phyloP scores from a whole-genome alignment of 352 stramenopile genomes.

The Phytopythium sindhum region DNA sequence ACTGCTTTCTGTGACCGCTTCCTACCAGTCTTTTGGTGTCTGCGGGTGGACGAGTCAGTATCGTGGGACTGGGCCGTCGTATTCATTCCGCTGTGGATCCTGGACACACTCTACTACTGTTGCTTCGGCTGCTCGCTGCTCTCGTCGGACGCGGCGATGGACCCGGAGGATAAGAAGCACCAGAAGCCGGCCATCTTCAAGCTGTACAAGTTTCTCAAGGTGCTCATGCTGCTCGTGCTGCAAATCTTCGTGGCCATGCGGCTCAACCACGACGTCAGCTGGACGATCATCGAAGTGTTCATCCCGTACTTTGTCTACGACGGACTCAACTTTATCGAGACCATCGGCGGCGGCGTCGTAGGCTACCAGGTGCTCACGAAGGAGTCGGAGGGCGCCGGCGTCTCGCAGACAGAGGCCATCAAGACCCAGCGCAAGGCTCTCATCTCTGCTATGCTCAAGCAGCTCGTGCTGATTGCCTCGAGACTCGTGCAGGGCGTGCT shows the following conservation, averaged over 20 bases:
- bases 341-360: constrained; percentile 46
- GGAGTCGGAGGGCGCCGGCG: constrained; percentile 65
- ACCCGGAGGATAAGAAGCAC: constrained; percentile 57
- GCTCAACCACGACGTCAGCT: constrained; percentile 66
- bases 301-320: constrained; percentile 84
- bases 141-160: constrained; percentile 37
- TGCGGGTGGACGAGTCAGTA: constrained; percentile 71
- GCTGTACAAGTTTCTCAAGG: constrained; percentile 82
- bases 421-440: constrained; percentile 51
- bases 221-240: constrained; percentile 64
- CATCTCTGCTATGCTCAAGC: constrained; percentile 32
- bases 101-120: constrained; percentile 75
- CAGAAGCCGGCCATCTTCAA: constrained; percentile 53
- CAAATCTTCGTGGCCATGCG: constrained; percentile 84
- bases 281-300: constrained; percentile 59
- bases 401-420: constrained; percentile 67
- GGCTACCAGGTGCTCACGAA: constrained; percentile 73
- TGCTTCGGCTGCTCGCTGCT: constrained; percentile 62
- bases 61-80: constrained; percentile 79
- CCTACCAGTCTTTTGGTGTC: constrained; percentile 73
- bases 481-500: constrained; percentile 64
- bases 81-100: constrained; percentile 78
- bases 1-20: constrained; percentile 11
- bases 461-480: constrained; percentile 42
- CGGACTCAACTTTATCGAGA: constrained; percentile 63